Evolutionary conservation across 176 grass and related monocot species (phyloP).

Genomic region (Bothriochloa decipiens): DNA sequence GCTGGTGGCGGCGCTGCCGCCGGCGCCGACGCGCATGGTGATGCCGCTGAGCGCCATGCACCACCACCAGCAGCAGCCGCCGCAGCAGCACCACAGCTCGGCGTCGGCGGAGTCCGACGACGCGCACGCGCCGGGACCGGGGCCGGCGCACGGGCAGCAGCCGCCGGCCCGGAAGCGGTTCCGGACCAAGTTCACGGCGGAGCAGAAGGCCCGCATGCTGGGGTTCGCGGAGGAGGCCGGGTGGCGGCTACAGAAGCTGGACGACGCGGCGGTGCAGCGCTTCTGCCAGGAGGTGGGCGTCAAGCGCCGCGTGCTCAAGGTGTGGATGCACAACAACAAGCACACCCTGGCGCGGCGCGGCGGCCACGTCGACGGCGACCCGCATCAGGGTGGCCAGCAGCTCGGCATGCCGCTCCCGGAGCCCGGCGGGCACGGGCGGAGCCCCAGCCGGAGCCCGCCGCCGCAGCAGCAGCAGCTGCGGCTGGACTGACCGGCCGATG

Average conservation of each 20-base stretch:
- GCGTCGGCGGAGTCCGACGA: slow-evolving; percentile 90
- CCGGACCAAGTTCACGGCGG: slow-evolving; percentile 78
- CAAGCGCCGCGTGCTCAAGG: slow-evolving; percentile 82
- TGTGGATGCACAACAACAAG: slow-evolving; percentile 98
- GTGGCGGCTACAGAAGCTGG: slow-evolving; percentile 80
- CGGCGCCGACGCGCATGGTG: slow-evolving; percentile 59
- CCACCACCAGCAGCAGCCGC: neutral
- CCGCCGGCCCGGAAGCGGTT: slow-evolving; percentile 59
- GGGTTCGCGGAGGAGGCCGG: slow-evolving; percentile 75
- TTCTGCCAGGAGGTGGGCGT: slow-evolving; percentile 95
- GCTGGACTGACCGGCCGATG: slow-evolving; percentile 22
- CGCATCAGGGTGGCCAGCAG: neutral
- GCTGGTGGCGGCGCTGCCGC: slow-evolving; percentile 40
- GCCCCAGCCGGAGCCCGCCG: slow-evolving; percentile 28
- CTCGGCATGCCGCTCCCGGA: slow-evolving; percentile 30
- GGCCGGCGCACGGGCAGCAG: neutral
- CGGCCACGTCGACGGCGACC: neutral
- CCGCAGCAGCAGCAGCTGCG: slow-evolving; percentile 36
- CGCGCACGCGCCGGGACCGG: neutral
- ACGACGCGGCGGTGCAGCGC: slow-evolving; percentile 75
- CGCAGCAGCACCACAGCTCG: neutral
- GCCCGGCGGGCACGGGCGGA: neutral
- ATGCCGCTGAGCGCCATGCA: slow-evolving; percentile 86
- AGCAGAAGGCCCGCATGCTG: slow-evolving; percentile 88
- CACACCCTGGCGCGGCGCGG: slow-evolving; percentile 61